Base-by-base conservation (phyloP, 2,329 filamentous ascomycete species). In the Hymenoscyphus infarciens region DNA sequence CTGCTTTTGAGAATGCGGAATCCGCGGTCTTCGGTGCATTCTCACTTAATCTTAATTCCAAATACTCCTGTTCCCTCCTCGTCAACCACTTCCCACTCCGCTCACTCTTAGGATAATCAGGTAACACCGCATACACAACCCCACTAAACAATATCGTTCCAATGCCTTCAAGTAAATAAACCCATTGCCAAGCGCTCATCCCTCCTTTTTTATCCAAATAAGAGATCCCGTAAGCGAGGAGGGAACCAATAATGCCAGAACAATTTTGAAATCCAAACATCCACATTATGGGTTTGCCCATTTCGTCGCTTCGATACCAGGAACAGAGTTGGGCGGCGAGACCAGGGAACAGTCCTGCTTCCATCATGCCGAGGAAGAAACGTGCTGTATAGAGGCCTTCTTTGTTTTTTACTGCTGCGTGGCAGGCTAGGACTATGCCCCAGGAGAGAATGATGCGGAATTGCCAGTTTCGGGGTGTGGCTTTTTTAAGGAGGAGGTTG, bases 131-230 rank as follows among this genome's bases (percentile, higher is more conserved):
- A 66, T 71, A 79, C 1, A 79, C 73, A 15, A 75, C 70, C 5
- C 64, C 69, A 19, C 74, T 71, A 66, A 79, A 78, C 19, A 79
- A 56, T 13, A 80, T 76, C 0, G 79, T 79, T 6, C 71, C 67
- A 11, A 80, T 62, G 2, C 79, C 79, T 66, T 80, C 79, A 1
- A 81, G 71, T 13, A 81, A 70, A 61, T 78, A 81, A 1, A 81
- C 75, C 77, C 87, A 89, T 64, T 84, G 78, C 87, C 87, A 89
- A 39, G 77, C 81, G 27, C 75, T 76, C 52, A 85, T 75, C 0
- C 80, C 80, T 3, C 75, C 78, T 13, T 79, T 74, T 0, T 79
- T 78, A 63, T 77, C 63, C 58, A 71, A 63, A 29, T 70, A 76
- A 1, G 76, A 78, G 56, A 84, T 82, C 1, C 77, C 81, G 0